Conservation (phyloP, 169 alveolate species). For the Eimeria falciformis region DNA sequence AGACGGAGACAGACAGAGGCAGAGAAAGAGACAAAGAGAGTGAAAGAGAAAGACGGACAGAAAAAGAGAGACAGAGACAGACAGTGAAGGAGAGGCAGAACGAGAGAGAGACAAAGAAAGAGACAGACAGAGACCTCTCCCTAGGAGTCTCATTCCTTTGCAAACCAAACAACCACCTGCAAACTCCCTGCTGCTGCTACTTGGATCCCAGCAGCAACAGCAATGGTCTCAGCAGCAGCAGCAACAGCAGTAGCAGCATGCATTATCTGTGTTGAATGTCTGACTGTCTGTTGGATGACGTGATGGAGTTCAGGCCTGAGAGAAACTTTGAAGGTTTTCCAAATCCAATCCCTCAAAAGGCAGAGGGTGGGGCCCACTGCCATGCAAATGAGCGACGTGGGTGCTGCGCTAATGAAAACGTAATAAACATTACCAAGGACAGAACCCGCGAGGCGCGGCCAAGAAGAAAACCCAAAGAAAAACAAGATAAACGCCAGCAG, state of each 20-base stretch:
- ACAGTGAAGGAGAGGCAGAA: neutral
- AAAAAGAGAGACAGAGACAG: neutral
- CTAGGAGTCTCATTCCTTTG: too few species aligned
- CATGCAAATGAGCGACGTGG: neutral
- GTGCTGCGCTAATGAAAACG: constrained; percentile 5
- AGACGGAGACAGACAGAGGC: neutral
- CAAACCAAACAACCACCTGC: neutral
- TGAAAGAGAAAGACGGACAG: neutral
- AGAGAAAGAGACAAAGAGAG: neutral
- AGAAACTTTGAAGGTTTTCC: constrained; percentile 35
- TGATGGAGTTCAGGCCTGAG: constrained; percentile 41
- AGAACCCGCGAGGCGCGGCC: constrained; percentile 57
- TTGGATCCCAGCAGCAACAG: neutral
- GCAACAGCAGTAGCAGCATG: neutral
- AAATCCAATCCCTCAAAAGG: constrained; percentile 48
- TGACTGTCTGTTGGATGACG: constrained; percentile 50
- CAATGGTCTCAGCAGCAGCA: neutral
- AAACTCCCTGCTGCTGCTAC: neutral
- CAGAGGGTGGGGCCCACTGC: constrained; percentile 38
- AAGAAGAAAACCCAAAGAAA: constrained; percentile 50
- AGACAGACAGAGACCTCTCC: too few species aligned
- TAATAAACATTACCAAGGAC: constrained; percentile 18
- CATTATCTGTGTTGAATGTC: neutral
- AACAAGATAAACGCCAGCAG: constrained; percentile 56
- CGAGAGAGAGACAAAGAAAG: neutral